phyloP scores from a whole-genome alignment of 2,329 filamentous ascomycete genomes.

The Magnaporthiopsis incrustans region DNA sequence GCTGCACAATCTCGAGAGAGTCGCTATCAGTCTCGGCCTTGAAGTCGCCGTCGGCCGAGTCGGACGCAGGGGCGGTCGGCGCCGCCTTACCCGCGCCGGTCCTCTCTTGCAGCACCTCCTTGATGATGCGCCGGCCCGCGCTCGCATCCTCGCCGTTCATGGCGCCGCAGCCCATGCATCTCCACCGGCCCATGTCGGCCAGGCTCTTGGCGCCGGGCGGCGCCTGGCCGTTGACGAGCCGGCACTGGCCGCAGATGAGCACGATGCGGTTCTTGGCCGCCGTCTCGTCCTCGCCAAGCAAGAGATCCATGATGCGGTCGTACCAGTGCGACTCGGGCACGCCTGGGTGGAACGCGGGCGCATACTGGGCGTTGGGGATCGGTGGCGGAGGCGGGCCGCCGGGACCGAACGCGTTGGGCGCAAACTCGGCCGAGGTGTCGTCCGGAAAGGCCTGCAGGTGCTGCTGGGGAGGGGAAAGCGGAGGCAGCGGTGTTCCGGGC shows the following conservation, averaged over 20 bases:
- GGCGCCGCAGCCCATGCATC: slow-evolving; percentile 75
- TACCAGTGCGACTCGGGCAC: slow-evolving; percentile 66
- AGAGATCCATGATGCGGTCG: slow-evolving; percentile 82
- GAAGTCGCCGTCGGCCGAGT: slow-evolving; percentile 6
- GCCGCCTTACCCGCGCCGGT: slow-evolving; percentile 6
- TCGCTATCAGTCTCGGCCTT: slow-evolving; percentile 5
- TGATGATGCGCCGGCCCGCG: slow-evolving; percentile 64
- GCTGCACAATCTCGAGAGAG: slow-evolving; percentile 7
- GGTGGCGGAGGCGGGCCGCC: slow-evolving; percentile 15
- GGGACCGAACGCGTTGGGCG: slow-evolving; percentile 58
- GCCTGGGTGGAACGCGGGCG: slow-evolving; percentile 10
- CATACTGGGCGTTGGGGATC: slow-evolving; percentile 17
- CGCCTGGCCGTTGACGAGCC: slow-evolving; percentile 90
- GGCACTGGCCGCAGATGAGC: slow-evolving; percentile 73
- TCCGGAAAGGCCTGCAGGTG: slow-evolving; percentile 8
- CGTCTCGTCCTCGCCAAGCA: slow-evolving; percentile 92
- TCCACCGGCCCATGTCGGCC: slow-evolving; percentile 78
- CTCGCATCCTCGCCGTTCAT: slow-evolving; percentile 73
- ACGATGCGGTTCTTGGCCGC: slow-evolving; percentile 84
- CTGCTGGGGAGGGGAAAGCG: not conserved
- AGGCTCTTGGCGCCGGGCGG: slow-evolving; percentile 74
- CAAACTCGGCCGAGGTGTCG: slow-evolving; percentile 55
- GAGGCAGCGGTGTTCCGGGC: slow-evolving; percentile 21
- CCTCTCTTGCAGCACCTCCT: slow-evolving; percentile 44
- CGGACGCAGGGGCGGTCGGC: slow-evolving; percentile 7